A percentile compares a stretch with the other conserved stretches of the same genome.
These are phyloP conservation scores for Saccharomycopsis schoenii DNA, from an alignment of 805 yeast genomes.

Conservation along the genomic window DNA sequence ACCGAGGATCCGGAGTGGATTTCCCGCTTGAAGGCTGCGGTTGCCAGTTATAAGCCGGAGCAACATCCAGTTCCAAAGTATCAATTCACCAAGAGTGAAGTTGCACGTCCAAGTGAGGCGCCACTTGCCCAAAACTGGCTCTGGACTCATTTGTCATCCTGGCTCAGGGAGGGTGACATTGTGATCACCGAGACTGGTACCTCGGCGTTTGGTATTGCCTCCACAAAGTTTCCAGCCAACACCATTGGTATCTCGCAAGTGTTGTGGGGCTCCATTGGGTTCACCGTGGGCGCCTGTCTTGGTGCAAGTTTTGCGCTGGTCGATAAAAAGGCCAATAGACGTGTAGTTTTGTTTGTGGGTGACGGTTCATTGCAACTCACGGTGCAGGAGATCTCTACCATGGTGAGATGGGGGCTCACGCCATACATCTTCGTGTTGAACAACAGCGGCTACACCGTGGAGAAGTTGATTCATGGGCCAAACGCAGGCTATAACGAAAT, in stretches of 20 bases:
- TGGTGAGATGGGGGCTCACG: constrained; percentile 41
- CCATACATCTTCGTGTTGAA: constrained; percentile 54
- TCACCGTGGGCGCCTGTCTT: constrained; percentile 51
- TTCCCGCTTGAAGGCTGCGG: not conserved
- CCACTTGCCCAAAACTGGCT: constrained; percentile 31
- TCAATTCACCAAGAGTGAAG: constrained; percentile 1
- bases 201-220: constrained; percentile 51
- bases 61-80: constrained; percentile 11
- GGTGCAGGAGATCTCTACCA: constrained; percentile 53
- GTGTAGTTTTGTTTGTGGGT: constrained; percentile 54
- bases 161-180: constrained; percentile 48
- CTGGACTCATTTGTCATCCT: constrained; percentile 41
- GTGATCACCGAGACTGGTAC: constrained; percentile 59
- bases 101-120: constrained; percentile 4
- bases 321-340: constrained; percentile 34
- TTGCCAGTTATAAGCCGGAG: constrained; percentile 1
- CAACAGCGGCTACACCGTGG: constrained; percentile 60
- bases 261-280: constrained; percentile 60
- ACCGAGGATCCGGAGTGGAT: constrained; percentile 1
- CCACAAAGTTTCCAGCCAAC: constrained; percentile 43
- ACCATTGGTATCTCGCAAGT: constrained; percentile 49
- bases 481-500: constrained; percentile 49
- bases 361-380: constrained; percentile 64
- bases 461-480: constrained; percentile 49
- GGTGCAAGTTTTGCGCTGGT: constrained; percentile 53